phyloP scores from a whole-genome alignment of 2,329 filamentous ascomycete species.

The Calonectria naviculata region DNA sequence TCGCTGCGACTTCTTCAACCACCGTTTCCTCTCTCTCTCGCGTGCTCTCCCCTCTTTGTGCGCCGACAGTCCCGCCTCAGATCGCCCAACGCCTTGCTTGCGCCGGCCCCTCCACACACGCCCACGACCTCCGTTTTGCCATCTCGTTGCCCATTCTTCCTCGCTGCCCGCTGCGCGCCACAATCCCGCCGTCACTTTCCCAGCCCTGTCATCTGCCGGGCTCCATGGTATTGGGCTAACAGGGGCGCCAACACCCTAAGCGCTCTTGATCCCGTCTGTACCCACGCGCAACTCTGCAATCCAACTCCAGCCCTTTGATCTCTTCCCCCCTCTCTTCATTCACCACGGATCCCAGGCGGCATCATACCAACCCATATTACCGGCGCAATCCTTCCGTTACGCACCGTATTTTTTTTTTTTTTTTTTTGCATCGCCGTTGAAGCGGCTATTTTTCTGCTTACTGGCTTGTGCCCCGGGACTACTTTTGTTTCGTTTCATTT shows the following conservation, averaged over 20 bases:
- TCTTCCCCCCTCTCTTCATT: slow-evolving; percentile 32
- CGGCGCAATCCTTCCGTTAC: slow-evolving; percentile 7
- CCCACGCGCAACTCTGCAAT: slow-evolving; percentile 39
- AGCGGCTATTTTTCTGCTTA: background rate
- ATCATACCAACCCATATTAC: slow-evolving; percentile 11
- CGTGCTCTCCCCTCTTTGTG: background rate
- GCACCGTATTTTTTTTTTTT: background rate
- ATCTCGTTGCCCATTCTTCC: slow-evolving; percentile 2
- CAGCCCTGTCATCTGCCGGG: slow-evolving; percentile 28
- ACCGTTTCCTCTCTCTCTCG: slow-evolving; percentile 4
- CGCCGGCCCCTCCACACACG: slow-evolving; percentile 11
- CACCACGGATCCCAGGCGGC: slow-evolving; percentile 28
- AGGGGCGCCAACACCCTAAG: slow-evolving; percentile 38
- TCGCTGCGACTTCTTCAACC: slow-evolving; percentile 17
- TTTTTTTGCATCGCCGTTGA: background rate
- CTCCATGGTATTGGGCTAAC: slow-evolving; percentile 29
- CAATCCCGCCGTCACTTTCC: slow-evolving; percentile 25
- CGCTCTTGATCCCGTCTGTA: slow-evolving; percentile 37
- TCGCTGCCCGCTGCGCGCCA: slow-evolving; percentile 28
- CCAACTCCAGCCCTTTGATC: slow-evolving; percentile 37
- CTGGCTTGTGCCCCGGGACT: background rate
- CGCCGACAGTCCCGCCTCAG: slow-evolving; percentile 2
- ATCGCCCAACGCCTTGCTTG: slow-evolving; percentile 10
- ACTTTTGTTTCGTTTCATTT: background rate
- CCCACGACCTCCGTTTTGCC: background rate